These are phyloP conservation scores for Russula emetica DNA, from an alignment of 768 basidiomycete species.

Conservation along the genomic window DNA sequence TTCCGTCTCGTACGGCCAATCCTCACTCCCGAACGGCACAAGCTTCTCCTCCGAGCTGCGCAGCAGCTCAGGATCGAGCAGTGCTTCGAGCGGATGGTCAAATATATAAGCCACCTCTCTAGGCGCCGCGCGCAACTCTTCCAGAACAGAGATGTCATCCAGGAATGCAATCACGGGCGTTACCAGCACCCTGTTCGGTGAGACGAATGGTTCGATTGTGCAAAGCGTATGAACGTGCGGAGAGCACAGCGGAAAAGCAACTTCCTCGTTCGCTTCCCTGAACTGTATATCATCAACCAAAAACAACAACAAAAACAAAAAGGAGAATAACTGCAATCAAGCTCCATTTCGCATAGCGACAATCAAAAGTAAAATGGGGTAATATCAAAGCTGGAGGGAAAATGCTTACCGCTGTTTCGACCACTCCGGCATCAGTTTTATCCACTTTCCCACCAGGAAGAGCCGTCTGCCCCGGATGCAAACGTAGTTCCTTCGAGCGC, in stretches of 20 bases:
- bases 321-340: no score
- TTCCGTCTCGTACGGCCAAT: slow-evolving; percentile 79
- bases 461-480: slow-evolving; percentile 79
- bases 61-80: slow-evolving; percentile 57
- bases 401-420: slow-evolving; percentile 63
- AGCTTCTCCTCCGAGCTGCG: slow-evolving; percentile 40
- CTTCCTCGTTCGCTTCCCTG: slow-evolving; percentile 85
- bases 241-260: slow-evolving; percentile 56
- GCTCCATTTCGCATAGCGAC: no score
- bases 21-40: slow-evolving; percentile 53
- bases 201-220: slow-evolving; percentile 61
- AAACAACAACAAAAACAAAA: background rate
- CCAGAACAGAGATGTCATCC: slow-evolving; percentile 49
- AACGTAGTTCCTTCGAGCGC: slow-evolving; percentile 67
- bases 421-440: slow-evolving; percentile 53
- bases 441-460: slow-evolving; percentile 81
- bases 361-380: no score
- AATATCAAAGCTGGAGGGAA: no score
- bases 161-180: slow-evolving; percentile 75
- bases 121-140: slow-evolving; percentile 48
- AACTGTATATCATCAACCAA: slow-evolving; percentile 42
- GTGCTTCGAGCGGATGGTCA: slow-evolving; percentile 68
- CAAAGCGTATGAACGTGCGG: slow-evolving; percentile 58
- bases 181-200: slow-evolving; percentile 64
- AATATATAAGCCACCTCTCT: slow-evolving; percentile 79